A percentile compares a stretch with the other conserved stretches of the same genome.
Conservation (phyloP, 78 protist species). For the Chrysochromulina parva region DNA sequence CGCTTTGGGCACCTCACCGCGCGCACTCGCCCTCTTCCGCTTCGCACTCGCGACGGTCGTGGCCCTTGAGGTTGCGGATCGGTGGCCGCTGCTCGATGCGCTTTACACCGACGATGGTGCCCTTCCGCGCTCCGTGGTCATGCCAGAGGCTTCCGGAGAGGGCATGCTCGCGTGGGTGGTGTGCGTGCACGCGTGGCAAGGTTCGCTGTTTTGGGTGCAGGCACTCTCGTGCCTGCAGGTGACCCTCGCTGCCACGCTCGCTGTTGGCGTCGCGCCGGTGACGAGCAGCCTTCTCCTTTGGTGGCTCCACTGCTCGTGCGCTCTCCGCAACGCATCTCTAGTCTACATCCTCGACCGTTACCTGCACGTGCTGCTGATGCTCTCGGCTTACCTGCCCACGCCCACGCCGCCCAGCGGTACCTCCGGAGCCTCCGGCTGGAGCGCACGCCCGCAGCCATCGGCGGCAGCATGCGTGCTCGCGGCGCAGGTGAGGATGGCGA, state of each 20-base stretch:
- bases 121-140: neutral
- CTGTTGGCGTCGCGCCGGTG: neutral
- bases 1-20: no score
- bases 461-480: no score
- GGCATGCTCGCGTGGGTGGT: neutral
- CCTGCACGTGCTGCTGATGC: neutral
- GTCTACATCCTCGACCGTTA: neutral
- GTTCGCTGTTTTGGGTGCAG: neutral
- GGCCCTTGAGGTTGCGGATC: neutral
- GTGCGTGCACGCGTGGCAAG: neutral
- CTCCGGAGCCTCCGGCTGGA: no score
- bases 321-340: neutral
- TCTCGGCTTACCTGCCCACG: neutral
- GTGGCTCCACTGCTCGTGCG: neutral
- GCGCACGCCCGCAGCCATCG: no score
- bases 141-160: neutral
- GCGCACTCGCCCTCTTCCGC: neutral
- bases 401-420: neutral
- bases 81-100: neutral
- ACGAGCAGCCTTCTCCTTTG: neutral
- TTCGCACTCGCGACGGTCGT: neutral
- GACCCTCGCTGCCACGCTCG: neutral
- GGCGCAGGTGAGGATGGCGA: no score
- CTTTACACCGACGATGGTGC: neutral
- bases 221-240: neutral